These are phyloP conservation scores for Styphnolobium japonicum DNA, from an alignment of 306 rosid genomes.

Conservation along the genomic window DNA sequence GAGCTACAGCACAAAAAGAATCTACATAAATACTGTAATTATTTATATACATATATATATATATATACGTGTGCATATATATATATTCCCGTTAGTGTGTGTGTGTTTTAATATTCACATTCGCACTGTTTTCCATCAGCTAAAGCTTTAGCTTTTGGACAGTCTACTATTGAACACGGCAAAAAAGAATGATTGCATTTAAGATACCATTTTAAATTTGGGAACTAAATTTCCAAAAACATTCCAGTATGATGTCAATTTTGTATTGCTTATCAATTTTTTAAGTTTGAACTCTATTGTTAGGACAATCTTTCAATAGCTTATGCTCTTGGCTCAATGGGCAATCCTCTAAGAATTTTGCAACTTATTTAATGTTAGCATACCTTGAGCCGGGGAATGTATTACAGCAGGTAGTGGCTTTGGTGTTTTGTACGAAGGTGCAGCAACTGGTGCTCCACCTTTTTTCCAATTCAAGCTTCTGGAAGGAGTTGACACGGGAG, in stretches of 20 bases:
- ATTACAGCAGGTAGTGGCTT: conserved; percentile 34
- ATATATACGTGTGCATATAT: no score
- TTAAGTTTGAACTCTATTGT: not conserved
- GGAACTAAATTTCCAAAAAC: not conserved
- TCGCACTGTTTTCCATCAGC: not conserved
- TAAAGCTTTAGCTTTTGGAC: not conserved
- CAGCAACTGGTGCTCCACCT: conserved; percentile 35
- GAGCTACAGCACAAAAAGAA: conserved; percentile 42
- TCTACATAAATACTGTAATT: not conserved
- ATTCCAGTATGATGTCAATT: conserved; percentile 11
- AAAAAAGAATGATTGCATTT: not conserved
- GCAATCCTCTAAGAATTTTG: not conserved
- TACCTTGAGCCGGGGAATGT: conserved; percentile 49
- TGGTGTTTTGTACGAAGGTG: conserved; percentile 39
- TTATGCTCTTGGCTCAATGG: not conserved
- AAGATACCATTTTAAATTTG: not conserved
- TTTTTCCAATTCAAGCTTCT: conserved; percentile 26
- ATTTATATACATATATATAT: not conserved
- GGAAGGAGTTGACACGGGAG: conserved; percentile 51
- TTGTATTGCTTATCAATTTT: not conserved
- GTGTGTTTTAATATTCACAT: no score
- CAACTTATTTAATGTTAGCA: not conserved
- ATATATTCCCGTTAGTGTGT: no score
- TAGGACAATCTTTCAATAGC: not conserved
- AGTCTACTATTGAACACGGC: not conserved